A percentile compares a stretch with the other conserved stretches of the same genome.
Evolutionary conservation across 1,284 basidiomycete species (phyloP).

Genomic region (Ceratobasidium theobromae): DNA sequence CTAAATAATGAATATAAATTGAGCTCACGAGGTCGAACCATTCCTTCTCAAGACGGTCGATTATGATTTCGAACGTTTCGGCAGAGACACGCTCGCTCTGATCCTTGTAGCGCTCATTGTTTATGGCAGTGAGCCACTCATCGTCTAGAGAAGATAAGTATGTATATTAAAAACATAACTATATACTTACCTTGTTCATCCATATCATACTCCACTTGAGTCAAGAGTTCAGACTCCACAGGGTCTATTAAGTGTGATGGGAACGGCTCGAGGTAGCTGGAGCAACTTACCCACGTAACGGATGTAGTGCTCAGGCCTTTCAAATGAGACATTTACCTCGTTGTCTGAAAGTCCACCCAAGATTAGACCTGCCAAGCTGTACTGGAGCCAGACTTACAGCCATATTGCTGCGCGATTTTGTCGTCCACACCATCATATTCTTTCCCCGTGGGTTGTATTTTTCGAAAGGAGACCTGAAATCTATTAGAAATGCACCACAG

Average conservation of each 20-base stretch:
- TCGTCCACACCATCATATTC: slow-evolving; percentile 26
- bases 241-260: slow-evolving; percentile 61
- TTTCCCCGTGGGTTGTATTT: slow-evolving; percentile 1
- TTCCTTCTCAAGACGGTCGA: slow-evolving; percentile 98
- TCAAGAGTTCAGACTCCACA: slow-evolving; percentile 86
- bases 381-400: not conserved
- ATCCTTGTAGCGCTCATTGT: slow-evolving; percentile 78
- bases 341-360: not conserved
- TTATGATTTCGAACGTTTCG: slow-evolving; percentile 93
- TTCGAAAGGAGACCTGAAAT: slow-evolving; percentile 11
- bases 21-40: slow-evolving; percentile 89
- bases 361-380: not conserved
- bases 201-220: slow-evolving; percentile 99
- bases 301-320: slow-evolving; percentile 82
- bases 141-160: slow-evolving; percentile 60
- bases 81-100: slow-evolving; percentile 74
- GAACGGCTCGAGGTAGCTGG: not conserved
- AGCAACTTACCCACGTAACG: slow-evolving; percentile 74
- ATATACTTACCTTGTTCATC: slow-evolving; percentile 84
- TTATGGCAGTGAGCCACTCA: slow-evolving; percentile 91
- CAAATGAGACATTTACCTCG: slow-evolving; percentile 52
- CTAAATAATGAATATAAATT: not conserved
- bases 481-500: not conserved
- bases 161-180: not conserved
- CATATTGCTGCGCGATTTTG: slow-evolving; percentile 23